Percentiles rank a stretch among this genome's conserved stretches.
Evolutionary conservation across 2,329 filamentous ascomycete species (phyloP).

Genomic region (Aspergillus sp.): DNA sequence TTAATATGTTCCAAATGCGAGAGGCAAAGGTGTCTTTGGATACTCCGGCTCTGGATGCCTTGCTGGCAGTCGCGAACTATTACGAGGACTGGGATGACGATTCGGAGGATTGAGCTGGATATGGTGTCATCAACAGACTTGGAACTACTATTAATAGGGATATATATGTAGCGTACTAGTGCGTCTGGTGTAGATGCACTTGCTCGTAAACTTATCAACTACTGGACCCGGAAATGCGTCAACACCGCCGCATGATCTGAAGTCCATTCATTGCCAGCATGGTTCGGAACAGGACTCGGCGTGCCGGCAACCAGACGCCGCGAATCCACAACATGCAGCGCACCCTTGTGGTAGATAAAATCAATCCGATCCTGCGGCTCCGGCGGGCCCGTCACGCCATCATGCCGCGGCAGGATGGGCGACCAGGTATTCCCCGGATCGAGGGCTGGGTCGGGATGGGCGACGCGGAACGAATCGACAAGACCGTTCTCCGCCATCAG

Average conservation of each 20-base stretch:
- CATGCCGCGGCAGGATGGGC: constrained; percentile 20
- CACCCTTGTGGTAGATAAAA: constrained; percentile 31
- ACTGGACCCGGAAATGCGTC: background rate
- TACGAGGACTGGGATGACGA: too few relatives aligned
- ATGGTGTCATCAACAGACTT: too few relatives aligned
- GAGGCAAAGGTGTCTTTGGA: too few relatives aligned
- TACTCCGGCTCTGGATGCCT: too few relatives aligned
- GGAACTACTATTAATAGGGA: too few relatives aligned
- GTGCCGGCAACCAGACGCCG: background rate
- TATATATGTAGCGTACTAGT: too few relatives aligned
- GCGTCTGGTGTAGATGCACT: too few relatives aligned
- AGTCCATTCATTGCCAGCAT: background rate
- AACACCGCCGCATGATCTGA: background rate
- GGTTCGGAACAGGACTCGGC: background rate
- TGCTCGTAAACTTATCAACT: background rate
- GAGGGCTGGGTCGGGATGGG: constrained; percentile 26
- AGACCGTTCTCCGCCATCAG: constrained; percentile 27
- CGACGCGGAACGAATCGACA: constrained; percentile 33
- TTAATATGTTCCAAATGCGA: too few relatives aligned
- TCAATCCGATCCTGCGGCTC: constrained; percentile 38
- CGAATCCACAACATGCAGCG: background rate
- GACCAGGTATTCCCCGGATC: constrained; percentile 35
- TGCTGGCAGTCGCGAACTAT: too few relatives aligned
- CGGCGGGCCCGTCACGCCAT: background rate
- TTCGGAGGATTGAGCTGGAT: too few relatives aligned